Evolutionary conservation across 176 grass and related monocot species (phyloP).

Genomic region (Bothriochloa decipiens): DNA sequence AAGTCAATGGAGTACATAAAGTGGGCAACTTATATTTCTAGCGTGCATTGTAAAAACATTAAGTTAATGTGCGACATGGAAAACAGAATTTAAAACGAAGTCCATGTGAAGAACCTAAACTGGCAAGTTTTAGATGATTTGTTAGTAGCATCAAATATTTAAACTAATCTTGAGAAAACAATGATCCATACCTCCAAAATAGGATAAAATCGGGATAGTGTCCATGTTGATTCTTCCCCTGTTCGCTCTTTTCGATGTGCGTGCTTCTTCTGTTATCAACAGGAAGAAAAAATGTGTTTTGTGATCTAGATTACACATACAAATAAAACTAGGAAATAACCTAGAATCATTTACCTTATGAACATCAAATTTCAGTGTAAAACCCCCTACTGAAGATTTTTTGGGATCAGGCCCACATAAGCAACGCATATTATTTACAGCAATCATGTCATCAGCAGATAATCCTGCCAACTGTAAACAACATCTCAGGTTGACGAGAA

Average conservation of each 20-base stretch:
- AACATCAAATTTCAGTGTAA: conserved; percentile 92
- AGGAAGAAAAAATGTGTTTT: conserved; percentile 27
- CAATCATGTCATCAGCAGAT: conserved; percentile 95
- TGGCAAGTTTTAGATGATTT: conserved; percentile 23
- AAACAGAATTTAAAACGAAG: conserved; percentile 25
- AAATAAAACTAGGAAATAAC: conserved; percentile 18
- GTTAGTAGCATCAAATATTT: conserved; percentile 4
- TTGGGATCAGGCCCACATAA: conserved; percentile 80
- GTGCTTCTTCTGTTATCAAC: conserved; percentile 75
- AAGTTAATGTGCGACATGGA: conserved; percentile 8
- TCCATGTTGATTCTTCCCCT: conserved; percentile 76
- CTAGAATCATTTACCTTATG: conserved; percentile 60
- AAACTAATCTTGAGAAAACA: neutral
- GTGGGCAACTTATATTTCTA: conserved; percentile 10
- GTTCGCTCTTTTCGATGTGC: conserved; percentile 73
- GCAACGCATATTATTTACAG: conserved; percentile 89
- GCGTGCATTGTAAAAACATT: neutral
- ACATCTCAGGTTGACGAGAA: conserved; percentile 15
- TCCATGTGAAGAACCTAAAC: conserved; percentile 27
- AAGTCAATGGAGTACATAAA: neutral
- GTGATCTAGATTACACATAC: conserved; percentile 26
- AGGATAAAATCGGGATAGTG: conserved; percentile 92
- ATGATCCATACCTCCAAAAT: conserved; percentile 73
- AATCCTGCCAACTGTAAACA: conserved; percentile 85
- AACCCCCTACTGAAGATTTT: conserved; percentile 75